These are phyloP conservation scores for Quillaja saponaria DNA, from an alignment of 306 rosid species.

Conservation along the genomic window DNA sequence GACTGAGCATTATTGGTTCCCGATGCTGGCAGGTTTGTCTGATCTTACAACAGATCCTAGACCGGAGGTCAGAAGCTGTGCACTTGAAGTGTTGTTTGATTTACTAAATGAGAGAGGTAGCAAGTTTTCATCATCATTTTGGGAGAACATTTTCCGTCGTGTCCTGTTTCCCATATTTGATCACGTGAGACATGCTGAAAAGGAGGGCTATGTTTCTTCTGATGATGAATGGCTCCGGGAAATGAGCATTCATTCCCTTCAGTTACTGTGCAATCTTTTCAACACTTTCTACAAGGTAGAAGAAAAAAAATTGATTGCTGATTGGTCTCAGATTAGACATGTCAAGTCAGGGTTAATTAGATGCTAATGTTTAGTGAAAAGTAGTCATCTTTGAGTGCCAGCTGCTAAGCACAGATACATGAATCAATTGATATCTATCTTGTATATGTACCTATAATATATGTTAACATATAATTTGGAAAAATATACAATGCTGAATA, in stretches of 20 bases:
- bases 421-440: too few species aligned
- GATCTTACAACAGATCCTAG: conserved; percentile 95
- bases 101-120: conserved; percentile 94
- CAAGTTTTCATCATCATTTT: conserved; percentile 87
- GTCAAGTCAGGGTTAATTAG: not conserved
- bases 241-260: conserved; percentile 96
- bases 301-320: conserved; percentile 13
- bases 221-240: conserved; percentile 89
- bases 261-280: conserved; percentile 96
- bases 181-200: conserved; percentile 95
- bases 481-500: too few species aligned
- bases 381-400: not conserved
- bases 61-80: conserved; percentile 97
- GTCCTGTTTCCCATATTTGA: conserved; percentile 98
- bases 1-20: conserved; percentile 99
- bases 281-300: conserved; percentile 94
- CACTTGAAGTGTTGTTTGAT: conserved; percentile 96
- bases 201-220: conserved; percentile 64
- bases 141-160: conserved; percentile 98
- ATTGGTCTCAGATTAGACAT: conserved; percentile 10
- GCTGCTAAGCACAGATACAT: conserved; percentile 1
- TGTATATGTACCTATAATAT: too few species aligned
- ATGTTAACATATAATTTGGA: too few species aligned
- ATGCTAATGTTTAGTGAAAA: conserved; percentile 10
- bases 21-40: conserved; percentile 99